Base-by-base conservation (phyloP, 768 basidiomycete genomes). In the Leccinum aurantiacum region DNA sequence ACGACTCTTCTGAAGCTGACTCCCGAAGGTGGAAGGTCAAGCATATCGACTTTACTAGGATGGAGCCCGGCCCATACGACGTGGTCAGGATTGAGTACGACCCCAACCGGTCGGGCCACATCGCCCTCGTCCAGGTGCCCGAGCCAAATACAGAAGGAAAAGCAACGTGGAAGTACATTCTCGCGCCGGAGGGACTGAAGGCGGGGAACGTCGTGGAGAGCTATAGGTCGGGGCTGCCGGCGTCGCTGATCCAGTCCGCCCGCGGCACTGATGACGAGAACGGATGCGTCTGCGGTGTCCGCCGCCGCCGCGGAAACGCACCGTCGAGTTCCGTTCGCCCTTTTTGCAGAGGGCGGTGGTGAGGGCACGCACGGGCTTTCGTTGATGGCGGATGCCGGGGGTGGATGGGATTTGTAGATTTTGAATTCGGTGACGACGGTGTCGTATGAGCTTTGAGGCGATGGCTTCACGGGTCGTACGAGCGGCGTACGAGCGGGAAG, bases 81-180 rank as follows among this genome's bases (percentile, higher is more conserved):
- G 94, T 98, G 49, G 83, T 95, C 4, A 84, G 97, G 51, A 92
- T 99, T 65, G 97, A 98, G 77, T 99, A 96, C 70, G 97, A 98
- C 78, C 97, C 97, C 0, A 90, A 90, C 6, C 83, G 97, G 48
- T 91, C 88, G 37, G 93, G 92, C 7, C 97, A 99, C 73, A 96
- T 99, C 69, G 96, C 97, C 2, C 82, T 99, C 60, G 71, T 98
- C 69, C 81, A 81, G 70, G 88, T 84, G 69, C 79, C 87, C 53
- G 78, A 86, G 64, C 72, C 80, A 4, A 71, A 70, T 9, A 79
- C 83, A 31, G 78, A 81, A 61, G 89, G 84, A 1, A 73, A 59
- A 60, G 78, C 82, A 61, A 81, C 77, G 66, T 96, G 90, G 87
- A 90, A 86, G 69, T 99, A 99, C 72, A 95, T 99, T 68, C 77